phyloP scores from a whole-genome alignment of 179 eudicot species.

The Heliamphora ciliata region DNA sequence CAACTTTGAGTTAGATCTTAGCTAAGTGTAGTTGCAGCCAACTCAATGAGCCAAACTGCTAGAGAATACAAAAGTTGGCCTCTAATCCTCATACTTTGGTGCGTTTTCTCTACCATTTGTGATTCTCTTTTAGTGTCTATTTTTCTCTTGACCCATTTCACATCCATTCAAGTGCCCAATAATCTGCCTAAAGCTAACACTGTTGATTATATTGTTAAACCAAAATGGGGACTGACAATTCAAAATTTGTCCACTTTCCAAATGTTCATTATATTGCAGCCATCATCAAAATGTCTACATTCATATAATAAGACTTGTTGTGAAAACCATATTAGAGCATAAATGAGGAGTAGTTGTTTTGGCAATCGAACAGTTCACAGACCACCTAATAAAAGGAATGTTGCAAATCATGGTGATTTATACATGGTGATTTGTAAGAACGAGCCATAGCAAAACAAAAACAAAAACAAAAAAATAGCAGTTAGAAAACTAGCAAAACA shows the following conservation, averaged over 20 bases:
- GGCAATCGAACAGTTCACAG: background rate
- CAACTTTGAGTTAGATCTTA: constrained; percentile 52
- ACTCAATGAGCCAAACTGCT: constrained; percentile 22
- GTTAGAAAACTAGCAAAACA: no score
- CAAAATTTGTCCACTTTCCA: background rate
- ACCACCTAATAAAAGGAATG: no score
- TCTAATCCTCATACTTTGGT: constrained; percentile 29
- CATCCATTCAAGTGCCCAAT: no score
- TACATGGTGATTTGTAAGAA: no score
- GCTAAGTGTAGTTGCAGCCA: constrained; percentile 38
- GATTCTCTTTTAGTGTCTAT: no score
- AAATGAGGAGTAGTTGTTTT: background rate
- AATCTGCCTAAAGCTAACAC: no score
- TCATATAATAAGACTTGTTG: background rate
- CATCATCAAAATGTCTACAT: background rate
- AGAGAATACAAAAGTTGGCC: constrained; percentile 39
- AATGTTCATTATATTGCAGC: background rate
- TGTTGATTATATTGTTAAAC: no score
- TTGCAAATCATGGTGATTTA: no score
- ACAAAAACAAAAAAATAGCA: no score
- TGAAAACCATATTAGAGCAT: background rate
- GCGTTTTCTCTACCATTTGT: no score
- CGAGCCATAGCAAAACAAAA: no score
- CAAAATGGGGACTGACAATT: background rate
- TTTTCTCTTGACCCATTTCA: no score